Base-by-base conservation (phyloP, 1,139 yeast species). In the Chernovozyma aurita region DNA sequence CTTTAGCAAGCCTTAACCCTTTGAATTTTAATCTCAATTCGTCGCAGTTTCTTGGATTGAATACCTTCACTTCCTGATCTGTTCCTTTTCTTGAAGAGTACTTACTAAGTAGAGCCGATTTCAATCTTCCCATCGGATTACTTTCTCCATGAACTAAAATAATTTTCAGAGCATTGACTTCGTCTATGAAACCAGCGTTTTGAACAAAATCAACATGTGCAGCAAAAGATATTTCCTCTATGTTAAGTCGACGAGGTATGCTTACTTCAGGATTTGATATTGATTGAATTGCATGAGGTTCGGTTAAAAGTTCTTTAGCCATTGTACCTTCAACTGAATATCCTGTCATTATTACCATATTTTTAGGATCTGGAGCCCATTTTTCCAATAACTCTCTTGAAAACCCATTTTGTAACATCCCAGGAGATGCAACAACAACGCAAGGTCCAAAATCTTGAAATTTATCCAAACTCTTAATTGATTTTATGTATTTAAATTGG, bases 171-270 rank as follows among this genome's bases (percentile, higher is more conserved):
- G 99, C 95, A 41, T 84, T 83, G 4, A 92, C 87, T 42, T 80
- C 69, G 49, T 90, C 97, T 38, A 92, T 92, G 51, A 92, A 92
- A 42, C 85, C 87, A 1, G 95, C 72, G 50, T 92, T 92, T 54
- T 92, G 96, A 50, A 85, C 90, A 59, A 84, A 92, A 56, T 94
- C 98, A 15, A 94, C 99, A 61, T 92, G 99, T 0, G 99, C 99
- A 4, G 98, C 98, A 70, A 92, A 92, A 2, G 97, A 90, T 9
- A 92, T 83, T 57, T 92, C 99, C 47, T 92, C 97, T n/a, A 92
- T 81, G 29, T 78, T 78, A 41, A 94, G 65, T 44, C 97, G 73
- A 51, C 98, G 77, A 2, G 97, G 97, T 31, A 92, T 83, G 36
- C 79, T 76, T 26, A 82, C 66, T 38, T 90, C 97, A 0, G 95